Evolutionary conservation across 768 basidiomycete genomes (phyloP), one percentile per base, ranked within the genome.

Genomic region (Naganishia kalamii): DNA sequence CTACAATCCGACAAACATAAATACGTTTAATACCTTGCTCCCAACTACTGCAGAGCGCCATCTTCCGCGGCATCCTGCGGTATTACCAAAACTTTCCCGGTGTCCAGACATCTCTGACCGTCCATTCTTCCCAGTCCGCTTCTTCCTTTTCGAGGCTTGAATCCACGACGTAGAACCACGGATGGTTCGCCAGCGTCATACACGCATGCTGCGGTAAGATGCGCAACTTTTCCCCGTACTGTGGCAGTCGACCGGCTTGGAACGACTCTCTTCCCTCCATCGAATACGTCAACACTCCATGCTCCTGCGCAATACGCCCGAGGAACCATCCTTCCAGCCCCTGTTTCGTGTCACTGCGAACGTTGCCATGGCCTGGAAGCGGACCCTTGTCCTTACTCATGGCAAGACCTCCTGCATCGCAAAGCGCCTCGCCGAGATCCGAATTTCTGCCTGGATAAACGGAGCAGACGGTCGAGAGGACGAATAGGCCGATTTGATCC

Each of bases 201-300:
- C 90, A 93, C 8, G 89, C 90, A 75, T 92, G 88, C 76, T 92
- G 89, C 12, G 89, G 88, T 41, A 90, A 80, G 62, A 92, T 86
- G 70, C 87, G 83, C 32, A 92, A 80, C 59, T 82, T 78, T 10
- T 85, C 83, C 7, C 87, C 90, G 11, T 88, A 71, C 71, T 81
- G 76, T 69, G 87, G 74, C 44, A 61, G 29, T 25, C 51, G 48
- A 25, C 54, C 68, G 27, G 40, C 21, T 5, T 3, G 2, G 21
- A 21, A 50, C 54, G 37, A 12, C 32, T 13, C 44, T 30, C 40
- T 33, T 3, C 62, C 66, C 19, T 41, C 30, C 40, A 65, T 54
- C 19, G 60, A 48, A 29, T 63, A 57, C 0, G 70, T 67, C 63
- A 92, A 74, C 29, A 86, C 85, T 2, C 90, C 90, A 69, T 92